Percentiles rank a stretch among this genome's conserved stretches.
Conservation (phyloP, 148 eudicot species). For the Gaultheria prostrata region DNA sequence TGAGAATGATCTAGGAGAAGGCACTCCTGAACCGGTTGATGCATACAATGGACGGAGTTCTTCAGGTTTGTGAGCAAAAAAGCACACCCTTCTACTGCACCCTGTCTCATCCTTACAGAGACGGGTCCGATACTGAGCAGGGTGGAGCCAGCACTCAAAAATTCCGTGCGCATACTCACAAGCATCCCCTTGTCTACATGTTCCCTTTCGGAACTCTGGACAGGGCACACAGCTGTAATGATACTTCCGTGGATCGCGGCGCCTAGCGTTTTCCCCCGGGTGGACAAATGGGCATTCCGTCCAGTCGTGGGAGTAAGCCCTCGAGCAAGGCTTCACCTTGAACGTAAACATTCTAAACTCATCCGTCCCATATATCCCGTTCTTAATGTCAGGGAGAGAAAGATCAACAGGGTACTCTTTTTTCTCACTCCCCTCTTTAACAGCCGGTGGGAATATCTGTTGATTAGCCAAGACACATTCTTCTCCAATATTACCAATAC, state of each 20-base stretch:
- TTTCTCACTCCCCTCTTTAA: constrained; percentile 51
- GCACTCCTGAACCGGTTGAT: constrained; percentile 91
- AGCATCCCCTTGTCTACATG: constrained; percentile 69
- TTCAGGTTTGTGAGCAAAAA: constrained; percentile 84
- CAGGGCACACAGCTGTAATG: constrained; percentile 92
- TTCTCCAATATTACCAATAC: constrained; percentile 24
- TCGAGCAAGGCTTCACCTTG: constrained; percentile 92
- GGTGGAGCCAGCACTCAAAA: constrained; percentile 98
- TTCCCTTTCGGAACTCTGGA: constrained; percentile 84
- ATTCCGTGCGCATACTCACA: constrained; percentile 98
- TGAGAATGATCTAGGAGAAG: constrained; percentile 72
- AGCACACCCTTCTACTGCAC: constrained; percentile 80
- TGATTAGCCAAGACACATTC: constrained; percentile 24
- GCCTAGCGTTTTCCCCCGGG: constrained; percentile 95
- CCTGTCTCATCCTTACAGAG: constrained; percentile 83
- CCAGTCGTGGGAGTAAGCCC: constrained; percentile 99
- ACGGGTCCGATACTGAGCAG: constrained; percentile 91
- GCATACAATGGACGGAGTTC: constrained; percentile 85
- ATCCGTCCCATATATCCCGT: constrained; percentile 83
- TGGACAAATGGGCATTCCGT: constrained; percentile 98
- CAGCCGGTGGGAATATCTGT: constrained; percentile 28
- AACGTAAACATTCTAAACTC: constrained; percentile 90
- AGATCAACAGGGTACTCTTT: constrained; percentile 87
- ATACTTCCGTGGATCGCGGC: constrained; percentile 86
- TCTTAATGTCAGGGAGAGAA: constrained; percentile 81